These are phyloP conservation scores for Picochlorum sp. DNA, from an alignment of 139 green algal species.

Conservation along the genomic window DNA sequence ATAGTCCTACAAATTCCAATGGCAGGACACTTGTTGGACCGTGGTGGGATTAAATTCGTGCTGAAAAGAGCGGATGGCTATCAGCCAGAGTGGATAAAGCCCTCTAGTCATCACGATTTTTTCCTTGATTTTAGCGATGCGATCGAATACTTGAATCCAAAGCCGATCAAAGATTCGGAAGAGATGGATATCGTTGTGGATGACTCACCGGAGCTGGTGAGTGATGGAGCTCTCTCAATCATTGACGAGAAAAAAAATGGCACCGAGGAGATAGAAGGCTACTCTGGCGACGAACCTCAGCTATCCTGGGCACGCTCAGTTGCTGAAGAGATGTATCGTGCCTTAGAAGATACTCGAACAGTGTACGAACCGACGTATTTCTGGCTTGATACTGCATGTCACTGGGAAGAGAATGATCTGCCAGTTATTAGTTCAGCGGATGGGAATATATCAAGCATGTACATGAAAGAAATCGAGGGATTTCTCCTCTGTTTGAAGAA, in stretches of 20 bases:
- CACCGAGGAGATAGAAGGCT: neutral
- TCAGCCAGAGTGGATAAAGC: slow-evolving; percentile 25
- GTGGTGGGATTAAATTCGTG: slow-evolving; percentile 21
- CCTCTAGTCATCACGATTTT: slow-evolving; percentile 12
- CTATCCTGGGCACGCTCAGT: neutral
- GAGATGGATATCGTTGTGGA: neutral
- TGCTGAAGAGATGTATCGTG: too few species aligned
- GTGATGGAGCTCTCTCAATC: too few species aligned
- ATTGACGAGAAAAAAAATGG: neutral
- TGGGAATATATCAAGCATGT: too few species aligned
- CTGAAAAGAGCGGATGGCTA: slow-evolving; percentile 15
- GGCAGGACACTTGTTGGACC: slow-evolving; percentile 9
- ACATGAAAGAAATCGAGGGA: too few species aligned
- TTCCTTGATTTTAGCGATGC: slow-evolving; percentile 9
- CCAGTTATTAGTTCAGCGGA: too few species aligned
- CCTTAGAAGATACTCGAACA: too few species aligned
- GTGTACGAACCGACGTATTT: too few species aligned
- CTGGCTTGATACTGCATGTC: too few species aligned
- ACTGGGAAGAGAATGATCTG: too few species aligned
- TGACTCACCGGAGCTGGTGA: neutral
- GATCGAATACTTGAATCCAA: slow-evolving; percentile 1
- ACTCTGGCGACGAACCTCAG: too few species aligned
- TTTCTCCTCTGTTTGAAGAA: too few species aligned
- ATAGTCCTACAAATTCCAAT: slow-evolving; percentile 16
- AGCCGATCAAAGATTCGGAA: neutral